phyloP scores from a whole-genome alignment of 768 basidiomycete genomes.

The Leccinum fibrillosum region DNA sequence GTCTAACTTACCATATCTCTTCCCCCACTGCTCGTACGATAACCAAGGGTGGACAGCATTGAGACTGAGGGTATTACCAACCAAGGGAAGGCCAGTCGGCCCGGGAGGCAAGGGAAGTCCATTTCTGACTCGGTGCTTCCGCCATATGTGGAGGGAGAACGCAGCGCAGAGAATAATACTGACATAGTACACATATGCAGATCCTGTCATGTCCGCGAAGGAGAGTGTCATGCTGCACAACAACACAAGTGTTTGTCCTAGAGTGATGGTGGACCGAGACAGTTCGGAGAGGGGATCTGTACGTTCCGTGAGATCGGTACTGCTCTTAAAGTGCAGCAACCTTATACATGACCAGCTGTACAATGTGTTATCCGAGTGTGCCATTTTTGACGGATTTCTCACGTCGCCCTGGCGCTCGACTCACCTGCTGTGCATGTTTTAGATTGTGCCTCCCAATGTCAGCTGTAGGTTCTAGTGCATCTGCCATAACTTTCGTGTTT shows the following conservation, averaged over 20 bases:
- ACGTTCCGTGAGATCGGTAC: neutral
- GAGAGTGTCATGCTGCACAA: neutral
- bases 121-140: constrained; percentile 5
- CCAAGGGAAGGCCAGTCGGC: constrained; percentile 42
- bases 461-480: neutral
- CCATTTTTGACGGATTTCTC: neutral
- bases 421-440: neutral
- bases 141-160: constrained; percentile 14
- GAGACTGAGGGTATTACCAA: constrained; percentile 24
- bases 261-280: neutral
- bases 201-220: neutral
- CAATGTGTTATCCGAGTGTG: neutral
- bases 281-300: neutral
- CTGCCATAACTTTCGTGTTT: neutral
- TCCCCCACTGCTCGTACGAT: constrained; percentile 34
- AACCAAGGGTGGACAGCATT: constrained; percentile 28
- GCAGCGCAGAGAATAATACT: constrained; percentile 4
- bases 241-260: neutral
- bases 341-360: neutral
- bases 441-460: neutral
- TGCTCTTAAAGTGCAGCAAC: neutral
- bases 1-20: constrained; percentile 26
- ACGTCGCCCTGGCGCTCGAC: neutral
- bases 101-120: constrained; percentile 45
- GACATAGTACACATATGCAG: neutral